Conservation (phyloP, 2,329 filamentous ascomycete genomes). For the Epichloe typhina region DNA sequence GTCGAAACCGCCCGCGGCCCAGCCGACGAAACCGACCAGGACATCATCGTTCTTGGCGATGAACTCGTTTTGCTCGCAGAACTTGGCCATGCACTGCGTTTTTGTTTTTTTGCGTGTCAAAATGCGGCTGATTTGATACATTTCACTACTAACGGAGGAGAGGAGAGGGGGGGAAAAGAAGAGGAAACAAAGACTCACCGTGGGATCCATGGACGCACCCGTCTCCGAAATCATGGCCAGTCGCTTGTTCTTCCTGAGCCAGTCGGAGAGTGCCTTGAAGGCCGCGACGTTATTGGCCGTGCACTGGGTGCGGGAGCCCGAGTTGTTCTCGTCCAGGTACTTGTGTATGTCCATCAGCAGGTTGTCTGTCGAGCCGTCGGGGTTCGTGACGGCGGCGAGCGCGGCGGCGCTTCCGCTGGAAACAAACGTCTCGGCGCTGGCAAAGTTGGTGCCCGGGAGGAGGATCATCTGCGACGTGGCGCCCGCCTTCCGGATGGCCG, state of each 20-base stretch:
- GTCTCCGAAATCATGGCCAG: constrained; percentile 40
- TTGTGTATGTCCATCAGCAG: constrained; percentile 49
- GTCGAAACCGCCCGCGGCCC: constrained; percentile 32
- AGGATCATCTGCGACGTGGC: constrained; percentile 49
- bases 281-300: constrained; percentile 37
- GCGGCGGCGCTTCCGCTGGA: constrained; percentile 36
- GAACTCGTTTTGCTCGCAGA: constrained; percentile 33
- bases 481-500: constrained; percentile 51
- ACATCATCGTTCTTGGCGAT: constrained; percentile 34
- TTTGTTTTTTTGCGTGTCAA: background rate
- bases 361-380: constrained; percentile 40
- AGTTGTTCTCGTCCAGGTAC: constrained; percentile 45
- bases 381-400: constrained; percentile 41
- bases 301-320: constrained; percentile 38
- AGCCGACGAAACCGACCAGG: constrained; percentile 31
- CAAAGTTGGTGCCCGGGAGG: constrained; percentile 47
- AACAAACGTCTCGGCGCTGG: constrained; percentile 35
- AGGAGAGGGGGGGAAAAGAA: too few relatives aligned
- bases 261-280: constrained; percentile 33
- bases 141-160: background rate
- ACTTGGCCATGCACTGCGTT: constrained; percentile 26
- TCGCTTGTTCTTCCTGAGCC: constrained; percentile 32
- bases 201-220: constrained; percentile 30
- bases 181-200: constrained; percentile 16
- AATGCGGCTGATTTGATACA: background rate